A percentile compares a stretch with the other conserved stretches of the same genome.
These are phyloP conservation scores for Naganishia antarctica DNA, from an alignment of 768 basidiomycete genomes.

Conservation along the genomic window DNA sequence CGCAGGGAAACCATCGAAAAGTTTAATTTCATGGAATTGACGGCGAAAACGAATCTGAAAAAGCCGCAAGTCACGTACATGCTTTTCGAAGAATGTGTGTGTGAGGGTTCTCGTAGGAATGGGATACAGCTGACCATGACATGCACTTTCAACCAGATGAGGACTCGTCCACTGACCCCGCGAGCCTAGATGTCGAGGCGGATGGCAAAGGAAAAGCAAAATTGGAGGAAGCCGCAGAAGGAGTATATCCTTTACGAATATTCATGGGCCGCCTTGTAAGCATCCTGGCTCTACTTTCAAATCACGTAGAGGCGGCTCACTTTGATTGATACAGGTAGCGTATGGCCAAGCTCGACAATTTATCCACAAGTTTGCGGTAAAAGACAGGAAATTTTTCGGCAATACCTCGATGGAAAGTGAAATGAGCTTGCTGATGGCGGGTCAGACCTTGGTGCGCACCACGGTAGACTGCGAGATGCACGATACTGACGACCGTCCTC, in stretches of 20 bases:
- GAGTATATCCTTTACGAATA: constrained; percentile 24
- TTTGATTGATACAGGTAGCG: constrained; percentile 33
- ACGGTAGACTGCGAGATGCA: background rate
- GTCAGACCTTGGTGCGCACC: constrained; percentile 73
- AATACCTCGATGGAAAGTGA: constrained; percentile 98
- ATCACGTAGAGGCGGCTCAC: background rate
- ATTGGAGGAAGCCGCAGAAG: constrained; percentile 1
- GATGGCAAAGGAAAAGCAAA: background rate
- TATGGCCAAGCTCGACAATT: constrained; percentile 53
- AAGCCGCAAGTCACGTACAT: constrained; percentile 67
- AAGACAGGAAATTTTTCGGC: constrained; percentile 82
- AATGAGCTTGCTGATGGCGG: constrained; percentile 91
- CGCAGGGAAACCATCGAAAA: constrained; percentile 59
- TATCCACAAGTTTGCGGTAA: constrained; percentile 58
- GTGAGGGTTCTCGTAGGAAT: too few species aligned
- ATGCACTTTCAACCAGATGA: constrained; percentile 3
- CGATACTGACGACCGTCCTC: constrained; percentile 7
- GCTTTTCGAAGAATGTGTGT: constrained; percentile 88
- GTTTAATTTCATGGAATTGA: constrained; percentile 78
- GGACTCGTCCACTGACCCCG: background rate
- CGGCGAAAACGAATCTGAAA: constrained; percentile 76
- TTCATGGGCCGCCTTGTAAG: constrained; percentile 46
- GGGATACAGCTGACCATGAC: background rate
- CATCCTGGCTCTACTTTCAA: background rate
- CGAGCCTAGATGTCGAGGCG: background rate